phyloP scores from a whole-genome alignment of 768 basidiomycete genomes.

The Boletus sensibilis region DNA sequence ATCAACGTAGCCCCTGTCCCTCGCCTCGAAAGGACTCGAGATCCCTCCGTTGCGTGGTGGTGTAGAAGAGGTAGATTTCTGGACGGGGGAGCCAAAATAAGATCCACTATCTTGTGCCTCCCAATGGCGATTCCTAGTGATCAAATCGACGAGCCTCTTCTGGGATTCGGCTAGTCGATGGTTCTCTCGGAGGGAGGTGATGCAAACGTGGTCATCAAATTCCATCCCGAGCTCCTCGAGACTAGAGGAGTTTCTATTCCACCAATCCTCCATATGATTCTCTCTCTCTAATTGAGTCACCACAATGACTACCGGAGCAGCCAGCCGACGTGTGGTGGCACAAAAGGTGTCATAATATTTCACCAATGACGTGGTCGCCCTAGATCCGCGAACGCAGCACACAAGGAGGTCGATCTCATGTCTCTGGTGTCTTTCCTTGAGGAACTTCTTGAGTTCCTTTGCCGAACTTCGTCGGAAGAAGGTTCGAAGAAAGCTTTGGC shows the following conservation, averaged over 20 bases:
- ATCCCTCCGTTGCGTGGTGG: not conserved
- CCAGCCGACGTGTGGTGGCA: conserved; percentile 35
- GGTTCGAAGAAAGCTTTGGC: conserved; percentile 5
- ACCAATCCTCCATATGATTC: conserved; percentile 30
- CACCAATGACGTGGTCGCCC: conserved; percentile 28
- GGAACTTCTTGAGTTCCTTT: conserved; percentile 19
- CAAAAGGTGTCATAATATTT: conserved; percentile 37
- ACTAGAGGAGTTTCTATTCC: conserved; percentile 27
- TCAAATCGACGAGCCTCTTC: conserved; percentile 13
- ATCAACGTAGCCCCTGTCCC: not conserved
- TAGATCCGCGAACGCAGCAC: conserved; percentile 36
- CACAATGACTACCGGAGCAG: conserved; percentile 38
- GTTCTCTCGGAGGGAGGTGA: conserved; percentile 30
- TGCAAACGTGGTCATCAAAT: conserved; percentile 39
- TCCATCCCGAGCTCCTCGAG: conserved; percentile 29
- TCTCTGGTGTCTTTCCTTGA: conserved; percentile 18
- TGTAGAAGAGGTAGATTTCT: not conserved
- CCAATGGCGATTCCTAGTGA: conserved; percentile 14
- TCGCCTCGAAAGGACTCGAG: not conserved
- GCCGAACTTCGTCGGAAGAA: conserved; percentile 13
- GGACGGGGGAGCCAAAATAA: conserved; percentile 13
- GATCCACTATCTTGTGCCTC: not conserved
- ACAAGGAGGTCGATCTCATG: conserved; percentile 41
- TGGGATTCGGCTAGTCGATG: conserved; percentile 11
- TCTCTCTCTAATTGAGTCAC: conserved; percentile 37